Evolutionary conservation across 352 stramenopile species (phyloP).

Genomic region (Globisporangium paroecandrum): DNA sequence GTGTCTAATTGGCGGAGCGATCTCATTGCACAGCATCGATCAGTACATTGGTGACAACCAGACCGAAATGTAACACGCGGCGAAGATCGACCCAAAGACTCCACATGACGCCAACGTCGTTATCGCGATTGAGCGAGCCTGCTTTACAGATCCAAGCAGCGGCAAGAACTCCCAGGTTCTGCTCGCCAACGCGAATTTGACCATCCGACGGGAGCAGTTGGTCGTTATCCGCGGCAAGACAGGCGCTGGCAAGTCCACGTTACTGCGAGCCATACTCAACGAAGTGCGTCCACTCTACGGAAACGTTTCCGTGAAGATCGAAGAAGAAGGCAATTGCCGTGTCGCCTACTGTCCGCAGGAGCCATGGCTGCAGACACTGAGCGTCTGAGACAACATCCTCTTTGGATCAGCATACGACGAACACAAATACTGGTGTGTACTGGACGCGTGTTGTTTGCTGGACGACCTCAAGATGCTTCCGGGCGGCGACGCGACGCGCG

Average conservation of each 20-base stretch:
- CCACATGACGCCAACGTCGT: not conserved
- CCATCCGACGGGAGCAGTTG: conserved; percentile 3
- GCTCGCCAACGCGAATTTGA: conserved; percentile 11
- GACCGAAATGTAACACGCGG: not conserved
- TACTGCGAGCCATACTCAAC: conserved; percentile 8
- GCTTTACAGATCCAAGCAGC: not conserved
- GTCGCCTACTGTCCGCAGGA: conserved; percentile 47
- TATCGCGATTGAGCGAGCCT: not conserved
- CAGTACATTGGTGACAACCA: not conserved
- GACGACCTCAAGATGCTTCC: conserved; percentile 31
- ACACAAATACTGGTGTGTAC: conserved; percentile 35
- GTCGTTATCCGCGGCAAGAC: conserved; percentile 14
- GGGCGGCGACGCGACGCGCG: conserved; percentile 47
- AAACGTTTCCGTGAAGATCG: conserved; percentile 5
- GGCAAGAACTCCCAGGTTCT: not conserved
- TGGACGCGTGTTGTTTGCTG: conserved; percentile 25
- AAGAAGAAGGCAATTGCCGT: not conserved
- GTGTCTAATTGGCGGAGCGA: not conserved
- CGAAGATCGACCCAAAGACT: not conserved
- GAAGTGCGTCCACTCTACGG: conserved; percentile 12
- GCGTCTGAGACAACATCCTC: conserved; percentile 83
- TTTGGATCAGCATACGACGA: conserved; percentile 69
- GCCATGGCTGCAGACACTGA: conserved; percentile 78
- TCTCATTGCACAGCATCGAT: not conserved
- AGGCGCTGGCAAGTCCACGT: conserved; percentile 20